phyloP scores from a whole-genome alignment of 2,329 filamentous ascomycete genomes.

The Neoarthrinium moseri region DNA sequence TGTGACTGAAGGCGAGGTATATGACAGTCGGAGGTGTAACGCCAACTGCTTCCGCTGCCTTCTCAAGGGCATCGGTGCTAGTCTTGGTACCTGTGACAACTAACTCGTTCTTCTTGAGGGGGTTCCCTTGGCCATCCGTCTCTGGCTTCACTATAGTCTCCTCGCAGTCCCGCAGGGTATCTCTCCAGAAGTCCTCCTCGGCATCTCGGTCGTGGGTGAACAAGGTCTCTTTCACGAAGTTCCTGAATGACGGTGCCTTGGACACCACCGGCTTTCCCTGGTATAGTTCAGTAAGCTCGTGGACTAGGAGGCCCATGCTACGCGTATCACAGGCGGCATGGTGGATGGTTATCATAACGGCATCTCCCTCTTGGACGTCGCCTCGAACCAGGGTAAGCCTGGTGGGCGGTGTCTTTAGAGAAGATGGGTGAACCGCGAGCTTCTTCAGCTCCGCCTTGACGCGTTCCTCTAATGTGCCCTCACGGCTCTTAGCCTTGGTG shows the following conservation, averaged over 20 bases:
- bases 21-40: conserved; percentile 9
- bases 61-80: neutral
- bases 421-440: conserved; percentile 21
- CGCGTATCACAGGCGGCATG: conserved; percentile 35
- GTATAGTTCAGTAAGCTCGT: conserved; percentile 29
- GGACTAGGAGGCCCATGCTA: conserved; percentile 29
- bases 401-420: conserved; percentile 28
- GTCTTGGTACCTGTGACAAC: conserved; percentile 6
- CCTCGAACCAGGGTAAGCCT: conserved; percentile 26
- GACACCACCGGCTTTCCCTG: conserved; percentile 6
- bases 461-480: conserved; percentile 6
- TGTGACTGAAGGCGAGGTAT: conserved; percentile 11
- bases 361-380: conserved; percentile 20
- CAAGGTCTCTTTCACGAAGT: conserved; percentile 8
- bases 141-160: conserved; percentile 9
- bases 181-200: conserved; percentile 7
- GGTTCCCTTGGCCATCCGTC: conserved; percentile 1
- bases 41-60: neutral
- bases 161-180: conserved; percentile 3
- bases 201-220: conserved; percentile 4
- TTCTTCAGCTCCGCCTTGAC: conserved; percentile 18
- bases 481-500: conserved; percentile 2
- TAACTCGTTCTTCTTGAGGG: conserved; percentile 7
- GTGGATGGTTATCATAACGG: conserved; percentile 29
- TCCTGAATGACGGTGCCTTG: conserved; percentile 7